Conservation (phyloP, 176 grass and related monocot species). For the Oryza longistaminata region DNA sequence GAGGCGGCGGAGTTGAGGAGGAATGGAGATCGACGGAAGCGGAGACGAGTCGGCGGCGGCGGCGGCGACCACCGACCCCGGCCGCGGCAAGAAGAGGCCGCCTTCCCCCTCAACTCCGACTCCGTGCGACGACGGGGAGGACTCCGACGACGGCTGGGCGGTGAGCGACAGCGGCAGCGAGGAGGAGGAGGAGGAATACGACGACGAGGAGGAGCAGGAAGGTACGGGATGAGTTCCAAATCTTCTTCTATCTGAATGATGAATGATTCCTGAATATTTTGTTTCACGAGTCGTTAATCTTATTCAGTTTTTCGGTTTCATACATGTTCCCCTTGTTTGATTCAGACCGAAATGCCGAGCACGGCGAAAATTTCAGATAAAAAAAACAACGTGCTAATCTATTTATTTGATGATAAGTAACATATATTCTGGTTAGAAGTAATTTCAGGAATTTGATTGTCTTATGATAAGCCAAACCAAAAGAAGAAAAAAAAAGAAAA, state of each 20-base stretch:
- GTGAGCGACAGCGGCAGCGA: neutral
- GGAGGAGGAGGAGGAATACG: neutral
- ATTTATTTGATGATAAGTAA: neutral
- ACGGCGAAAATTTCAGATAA: too few species aligned
- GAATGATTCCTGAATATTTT: too few species aligned
- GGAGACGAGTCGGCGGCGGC: neutral
- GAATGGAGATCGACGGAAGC: neutral
- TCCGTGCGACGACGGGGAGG: neutral
- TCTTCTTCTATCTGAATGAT: too few species aligned
- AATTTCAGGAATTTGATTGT: neutral
- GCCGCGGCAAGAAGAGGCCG: constrained; percentile 18
- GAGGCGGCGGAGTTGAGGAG: neutral
- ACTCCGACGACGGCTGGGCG: neutral
- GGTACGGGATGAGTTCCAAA: neutral
- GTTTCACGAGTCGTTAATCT: too few species aligned
- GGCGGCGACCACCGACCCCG: too few species aligned
- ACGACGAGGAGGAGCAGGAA: neutral
- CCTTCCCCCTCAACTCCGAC: neutral
- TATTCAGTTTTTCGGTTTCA: too few species aligned
- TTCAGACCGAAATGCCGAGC: too few species aligned
- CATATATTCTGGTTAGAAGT: neutral
- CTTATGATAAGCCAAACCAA: too few species aligned
- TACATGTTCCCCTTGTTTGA: too few species aligned
- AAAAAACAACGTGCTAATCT: too few species aligned
- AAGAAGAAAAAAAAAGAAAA: too few species aligned